These are phyloP conservation scores for Nannizziopsis barbatae DNA, from an alignment of 2,329 filamentous ascomycete species.

Conservation along the genomic window DNA sequence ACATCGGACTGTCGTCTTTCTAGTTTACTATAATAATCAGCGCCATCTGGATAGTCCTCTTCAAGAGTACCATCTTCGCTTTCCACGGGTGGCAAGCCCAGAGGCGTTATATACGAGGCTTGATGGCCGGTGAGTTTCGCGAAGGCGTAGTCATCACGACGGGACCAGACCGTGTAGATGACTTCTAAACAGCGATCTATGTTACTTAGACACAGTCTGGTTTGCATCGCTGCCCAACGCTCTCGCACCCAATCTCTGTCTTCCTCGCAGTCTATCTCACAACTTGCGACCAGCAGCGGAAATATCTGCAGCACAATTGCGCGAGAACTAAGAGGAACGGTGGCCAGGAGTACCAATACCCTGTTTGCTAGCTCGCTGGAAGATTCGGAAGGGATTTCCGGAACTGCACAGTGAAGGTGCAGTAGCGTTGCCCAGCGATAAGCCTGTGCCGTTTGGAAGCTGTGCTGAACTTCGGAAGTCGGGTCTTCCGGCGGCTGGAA, in stretches of 20 bases:
- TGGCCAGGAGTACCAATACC: slow-evolving; percentile 51
- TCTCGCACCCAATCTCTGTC: slow-evolving; percentile 54
- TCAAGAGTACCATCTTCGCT: slow-evolving; percentile 2
- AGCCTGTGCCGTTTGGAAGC: slow-evolving; percentile 55
- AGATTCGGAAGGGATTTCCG: slow-evolving; percentile 52
- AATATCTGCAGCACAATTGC: slow-evolving; percentile 60
- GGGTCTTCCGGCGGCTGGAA: slow-evolving; percentile 55
- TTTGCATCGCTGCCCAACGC: slow-evolving; percentile 51
- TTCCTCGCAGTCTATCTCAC: slow-evolving; percentile 49
- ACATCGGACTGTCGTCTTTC: slow-evolving; percentile 1
- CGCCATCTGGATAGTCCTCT: neutral
- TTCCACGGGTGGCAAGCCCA: slow-evolving; percentile 16
- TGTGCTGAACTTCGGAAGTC: slow-evolving; percentile 50
- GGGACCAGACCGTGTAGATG: slow-evolving; percentile 54
- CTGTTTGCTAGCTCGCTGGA: slow-evolving; percentile 50
- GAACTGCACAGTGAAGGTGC: slow-evolving; percentile 57
- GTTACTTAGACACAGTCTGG: slow-evolving; percentile 55
- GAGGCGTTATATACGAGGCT: slow-evolving; percentile 15
- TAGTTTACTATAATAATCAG: neutral
- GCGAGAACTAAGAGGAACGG: slow-evolving; percentile 50
- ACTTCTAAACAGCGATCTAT: slow-evolving; percentile 56
- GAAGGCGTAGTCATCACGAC: slow-evolving; percentile 45
- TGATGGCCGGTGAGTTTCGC: slow-evolving; percentile 29
- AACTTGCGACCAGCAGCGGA: slow-evolving; percentile 56
- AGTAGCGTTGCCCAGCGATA: slow-evolving; percentile 57